Evolutionary conservation across 1,139 yeast genomes (phyloP), one percentile per base, ranked within the genome.

Genomic region (Yamadazyma sp.): DNA sequence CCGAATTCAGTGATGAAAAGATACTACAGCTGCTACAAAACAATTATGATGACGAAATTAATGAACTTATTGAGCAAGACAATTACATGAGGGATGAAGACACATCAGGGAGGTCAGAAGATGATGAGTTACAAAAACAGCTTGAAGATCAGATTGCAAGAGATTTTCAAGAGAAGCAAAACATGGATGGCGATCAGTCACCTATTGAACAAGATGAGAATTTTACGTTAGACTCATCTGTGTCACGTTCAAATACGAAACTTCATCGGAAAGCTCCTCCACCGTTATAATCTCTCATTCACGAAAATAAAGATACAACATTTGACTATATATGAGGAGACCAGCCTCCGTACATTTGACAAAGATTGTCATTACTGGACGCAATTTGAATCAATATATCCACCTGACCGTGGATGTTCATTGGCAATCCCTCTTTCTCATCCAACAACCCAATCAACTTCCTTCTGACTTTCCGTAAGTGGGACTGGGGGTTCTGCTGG

Each of bases 301-400:
- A 6, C 51, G 51, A 6, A 33, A 45, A 26, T 46, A 20, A 14
- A 7, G 8, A 20, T 20, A 20, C 22, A 20, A 20, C 22, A 20
- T 20, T 20, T 20, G 11, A 8, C 17, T 52, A 69, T 11, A 69
- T 52, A 48, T 67, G 87, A 2, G 98, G 83, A 54, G 87, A 77
- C 98, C 98, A 92, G 2, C 99, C 99, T 26, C 87, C 81, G 60
- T 88, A 94, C 98, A 94, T 92, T 50, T 76, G 83, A 23, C 87
- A 73, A 38, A 94, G 65, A 47, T 83, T 81, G 39, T 82, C 87
- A 5, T 70, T 67, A 4, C 88, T 81, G 0, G 87, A 76, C 0
- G 98, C 95, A 46, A 86, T 88, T 51, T 86, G 91, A 36, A 92
- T 86, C 43, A 92, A 73, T 25, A 86, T 82, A 54, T 92, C 97